A percentile compares a stretch with the other conserved stretches of the same genome.
These are phyloP conservation scores for Yamadazyma friedrichii DNA, from an alignment of 1,139 yeast genomes.

Conservation along the genomic window DNA sequence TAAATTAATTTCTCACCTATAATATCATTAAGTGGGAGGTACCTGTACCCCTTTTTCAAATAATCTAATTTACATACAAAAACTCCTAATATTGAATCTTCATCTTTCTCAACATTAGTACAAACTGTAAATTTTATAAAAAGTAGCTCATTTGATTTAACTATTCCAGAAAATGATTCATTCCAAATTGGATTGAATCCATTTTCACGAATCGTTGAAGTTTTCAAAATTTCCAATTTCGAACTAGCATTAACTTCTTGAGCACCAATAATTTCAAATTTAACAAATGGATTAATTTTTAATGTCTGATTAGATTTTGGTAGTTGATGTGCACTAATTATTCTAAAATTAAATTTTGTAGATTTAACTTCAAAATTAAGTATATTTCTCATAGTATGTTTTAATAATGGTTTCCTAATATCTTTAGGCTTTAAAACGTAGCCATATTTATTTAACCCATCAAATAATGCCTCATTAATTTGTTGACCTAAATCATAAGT, in stretches of 20 bases:
- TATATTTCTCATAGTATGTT: slow-evolving; percentile 19
- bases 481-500: slow-evolving; percentile 88
- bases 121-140: slow-evolving; percentile 33
- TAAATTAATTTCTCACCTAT: slow-evolving; percentile 82
- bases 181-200: slow-evolving; percentile 91
- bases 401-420: slow-evolving; percentile 36
- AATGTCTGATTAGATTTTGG: slow-evolving; percentile 53
- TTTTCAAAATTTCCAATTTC: slow-evolving; percentile 18
- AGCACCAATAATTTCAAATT: slow-evolving; percentile 55
- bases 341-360: slow-evolving; percentile 34
- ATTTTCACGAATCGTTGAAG: slow-evolving; percentile 49
- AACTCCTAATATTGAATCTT: slow-evolving; percentile 50
- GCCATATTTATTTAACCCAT: slow-evolving; percentile 58
- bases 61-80: slow-evolving; percentile 54
- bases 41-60: slow-evolving; percentile 75
- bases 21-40: slow-evolving; percentile 68
- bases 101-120: slow-evolving; percentile 23
- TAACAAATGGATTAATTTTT: slow-evolving; percentile 55
- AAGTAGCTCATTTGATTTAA: slow-evolving; percentile 36
- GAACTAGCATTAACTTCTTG: slow-evolving; percentile 23
- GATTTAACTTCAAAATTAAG: slow-evolving; percentile 8
- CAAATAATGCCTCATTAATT: slow-evolving; percentile 82
- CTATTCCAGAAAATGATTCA: slow-evolving; percentile 43
- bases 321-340: slow-evolving; percentile 83
- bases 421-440: slow-evolving; percentile 71